phyloP scores from a whole-genome alignment of 768 basidiomycete genomes.

The Leccinum olivaceopallidum region DNA sequence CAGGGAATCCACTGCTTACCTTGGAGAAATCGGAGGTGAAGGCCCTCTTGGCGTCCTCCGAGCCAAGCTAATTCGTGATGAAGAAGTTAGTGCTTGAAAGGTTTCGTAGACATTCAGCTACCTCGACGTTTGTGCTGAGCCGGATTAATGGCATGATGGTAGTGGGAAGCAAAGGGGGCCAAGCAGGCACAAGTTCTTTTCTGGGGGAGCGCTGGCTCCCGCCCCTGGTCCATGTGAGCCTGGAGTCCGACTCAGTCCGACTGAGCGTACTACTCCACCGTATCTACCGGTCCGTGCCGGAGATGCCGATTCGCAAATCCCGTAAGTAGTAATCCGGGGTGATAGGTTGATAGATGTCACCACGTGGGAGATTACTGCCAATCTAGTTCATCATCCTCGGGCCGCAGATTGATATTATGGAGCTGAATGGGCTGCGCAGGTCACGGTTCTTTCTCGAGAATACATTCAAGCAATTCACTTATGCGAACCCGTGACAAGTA shows the following conservation, averaged over 20 bases:
- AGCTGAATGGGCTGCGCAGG: no score
- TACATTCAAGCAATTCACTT: constrained; percentile 1
- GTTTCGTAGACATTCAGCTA: constrained; percentile 10
- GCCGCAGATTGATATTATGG: not conserved
- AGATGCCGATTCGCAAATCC: no score
- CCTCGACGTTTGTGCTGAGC: constrained; percentile 41
- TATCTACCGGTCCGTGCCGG: no score
- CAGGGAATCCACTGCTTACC: constrained; percentile 34
- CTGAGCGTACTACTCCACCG: no score
- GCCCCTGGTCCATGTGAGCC: no score
- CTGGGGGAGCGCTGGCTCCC: not conserved
- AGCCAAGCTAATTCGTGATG: constrained; percentile 10
- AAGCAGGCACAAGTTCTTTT: not conserved
- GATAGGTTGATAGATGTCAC: no score
- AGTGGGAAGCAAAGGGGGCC: not conserved
- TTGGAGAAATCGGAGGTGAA: constrained; percentile 56
- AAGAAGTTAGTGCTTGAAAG: not conserved
- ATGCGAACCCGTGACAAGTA: not conserved
- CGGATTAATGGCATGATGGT: constrained; percentile 38
- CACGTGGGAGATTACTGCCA: no score
- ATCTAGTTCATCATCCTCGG: no score
- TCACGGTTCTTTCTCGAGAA: not conserved
- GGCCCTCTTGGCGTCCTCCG: constrained; percentile 32
- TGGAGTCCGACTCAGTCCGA: no score
- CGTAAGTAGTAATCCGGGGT: no score